Base-by-base conservation (phyloP, 2,329 filamentous ascomycete genomes). In the Gaeumannomyces tritici region DNA sequence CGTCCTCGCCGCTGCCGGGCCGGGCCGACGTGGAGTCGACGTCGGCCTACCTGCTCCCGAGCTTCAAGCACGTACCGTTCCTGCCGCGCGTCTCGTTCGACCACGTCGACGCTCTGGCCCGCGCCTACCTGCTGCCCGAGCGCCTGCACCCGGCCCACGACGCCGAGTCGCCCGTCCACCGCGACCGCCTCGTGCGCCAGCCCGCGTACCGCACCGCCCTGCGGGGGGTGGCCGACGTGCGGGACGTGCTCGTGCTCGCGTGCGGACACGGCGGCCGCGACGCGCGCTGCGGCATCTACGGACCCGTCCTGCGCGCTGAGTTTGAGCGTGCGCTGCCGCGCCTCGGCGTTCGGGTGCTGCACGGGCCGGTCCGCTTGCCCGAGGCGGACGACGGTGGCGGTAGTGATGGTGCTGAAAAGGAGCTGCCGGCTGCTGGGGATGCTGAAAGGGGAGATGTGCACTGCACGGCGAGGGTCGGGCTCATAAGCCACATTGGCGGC, bases 261-360 rank as follows among this genome's bases (percentile, higher is more conserved):
- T 99, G 95, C 71, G 91, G 92, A 0, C 95, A 99, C 69, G 89
- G 88, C 18, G 86, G 87, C 2, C 81, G 95, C 13, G 95, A 99
- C 71, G 78, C 80, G 69, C 83, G 95, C 61, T 99, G 95, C 70
- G 93, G 95, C 0, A 76, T 90, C 27, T 80, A 93, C 66, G 93
- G 91, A 0, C 91, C 92, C 0, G 75, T 91, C 1, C 77, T 98
- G 18, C 78, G 84, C 67, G 74, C 75, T 0, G 88, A 92, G 68
- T 98, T 98, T 67, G 81, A 85, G 67, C 74, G 73, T 11, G 81
- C 84, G 68, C 72, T 93, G 7, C 73, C 73, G 2, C 73, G 71
- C 5, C 74, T 76, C 24, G 83, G 82, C 0, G 72, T 85, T 3
- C 68, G 76, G 4, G 77, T 89, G 1, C 69, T 80, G 8, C 71